Base-by-base conservation (phyloP, 805 yeast genomes). In the Metschnikowia anglica region DNA sequence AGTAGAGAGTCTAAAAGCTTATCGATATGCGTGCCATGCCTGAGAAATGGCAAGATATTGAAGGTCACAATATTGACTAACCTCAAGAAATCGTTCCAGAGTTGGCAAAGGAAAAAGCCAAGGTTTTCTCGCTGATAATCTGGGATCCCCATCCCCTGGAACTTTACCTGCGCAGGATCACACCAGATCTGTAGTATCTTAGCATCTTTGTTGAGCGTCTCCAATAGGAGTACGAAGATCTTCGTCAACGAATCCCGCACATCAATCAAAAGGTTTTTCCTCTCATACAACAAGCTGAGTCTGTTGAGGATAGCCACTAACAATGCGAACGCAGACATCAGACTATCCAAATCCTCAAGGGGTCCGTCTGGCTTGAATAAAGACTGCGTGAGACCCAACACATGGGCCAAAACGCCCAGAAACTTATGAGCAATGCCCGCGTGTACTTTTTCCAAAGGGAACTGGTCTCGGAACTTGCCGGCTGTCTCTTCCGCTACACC, bases 61-160 rank as follows among this genome's bases (percentile, higher is more conserved):
- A 66, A 57, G 0, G 57, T 40, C 5, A 56, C 56, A 31, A 57
- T 46, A 51, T 68, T 68, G 5, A 56, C 38, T 13, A 66, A 37
- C 13, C 73, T 41, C n/a, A 70, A 44, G n/a, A 64, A 26, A 24
- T 66, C 70, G 30, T 49, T 47, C 74, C 74, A 70, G 5, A 68
- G 24, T 27, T 49, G 54, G 38, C 70, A 59, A 12, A 65, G 44
- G 35, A 66, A 66, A 5, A 63, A 32, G 31, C 63, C 55, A 6
- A 68, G 34, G 12, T 58, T 59, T 12, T 51, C 47, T 15, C 52
- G 42, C 28, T 55, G 56, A 32, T 48, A 51, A 15, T 47, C 50
- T 1, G 55, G 35, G 5, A 46, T 55, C 13, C 51, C 28, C 3
- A 12, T 39, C 7, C 45, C 57, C 17, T 43, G 39, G 33, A 63